Evolutionary conservation across 2,329 filamentous ascomycete genomes (phyloP).

Genomic region (Moelleriella libera): DNA sequence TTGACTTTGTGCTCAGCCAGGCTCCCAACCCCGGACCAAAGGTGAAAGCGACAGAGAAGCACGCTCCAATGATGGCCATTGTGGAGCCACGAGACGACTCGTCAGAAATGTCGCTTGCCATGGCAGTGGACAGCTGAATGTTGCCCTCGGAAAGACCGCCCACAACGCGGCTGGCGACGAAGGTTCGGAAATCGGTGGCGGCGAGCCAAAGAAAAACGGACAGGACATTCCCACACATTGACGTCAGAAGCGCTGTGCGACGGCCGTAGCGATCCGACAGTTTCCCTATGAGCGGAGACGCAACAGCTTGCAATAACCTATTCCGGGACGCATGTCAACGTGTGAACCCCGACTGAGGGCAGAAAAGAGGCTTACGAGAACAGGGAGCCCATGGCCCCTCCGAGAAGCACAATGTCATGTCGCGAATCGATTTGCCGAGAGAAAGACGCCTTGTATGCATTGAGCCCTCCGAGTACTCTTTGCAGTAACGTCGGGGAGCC

Average conservation of each 20-base stretch:
- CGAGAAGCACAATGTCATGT: constrained; percentile 93
- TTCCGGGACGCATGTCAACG: neutral
- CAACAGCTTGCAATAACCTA: constrained; percentile 79
- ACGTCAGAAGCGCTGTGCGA: constrained; percentile 72
- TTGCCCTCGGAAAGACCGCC: constrained; percentile 94
- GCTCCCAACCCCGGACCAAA: constrained; percentile 89
- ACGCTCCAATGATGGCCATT: constrained; percentile 91
- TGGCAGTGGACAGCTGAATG: constrained; percentile 88
- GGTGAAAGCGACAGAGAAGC: constrained; percentile 94
- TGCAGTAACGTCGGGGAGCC: constrained; percentile 56
- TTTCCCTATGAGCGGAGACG: constrained; percentile 78
- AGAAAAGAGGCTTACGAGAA: constrained; percentile 44
- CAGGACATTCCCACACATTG: constrained; percentile 85
- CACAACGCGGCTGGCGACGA: constrained; percentile 82
- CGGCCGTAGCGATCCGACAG: constrained; percentile 84
- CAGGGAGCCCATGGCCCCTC: constrained; percentile 82
- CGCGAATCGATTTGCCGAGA: constrained; percentile 84
- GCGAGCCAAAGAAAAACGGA: constrained; percentile 90
- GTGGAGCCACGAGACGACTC: constrained; percentile 72
- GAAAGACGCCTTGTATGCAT: constrained; percentile 90
- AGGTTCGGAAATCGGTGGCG: constrained; percentile 89
- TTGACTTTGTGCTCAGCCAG: constrained; percentile 62
- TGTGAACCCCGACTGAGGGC: neutral
- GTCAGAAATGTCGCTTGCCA: constrained; percentile 91
- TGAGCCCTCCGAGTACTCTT: constrained; percentile 67